Base-by-base conservation (phyloP, 1,139 yeast genomes). In the Saccharomyces hybrid region DNA sequence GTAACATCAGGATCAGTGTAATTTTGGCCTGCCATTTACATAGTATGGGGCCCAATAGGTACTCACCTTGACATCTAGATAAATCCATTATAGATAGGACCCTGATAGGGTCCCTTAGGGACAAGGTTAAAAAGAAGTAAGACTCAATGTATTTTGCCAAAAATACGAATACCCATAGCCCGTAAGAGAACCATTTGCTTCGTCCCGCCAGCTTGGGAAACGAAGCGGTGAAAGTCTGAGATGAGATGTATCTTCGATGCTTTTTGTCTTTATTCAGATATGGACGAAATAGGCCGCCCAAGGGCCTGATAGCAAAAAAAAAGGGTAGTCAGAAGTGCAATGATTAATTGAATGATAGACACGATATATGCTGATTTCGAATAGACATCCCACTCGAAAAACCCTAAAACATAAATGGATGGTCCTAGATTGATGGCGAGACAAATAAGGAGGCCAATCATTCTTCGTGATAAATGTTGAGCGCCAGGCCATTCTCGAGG, bases 71-170 rank as follows among this genome's bases (percentile, higher is more conserved):
- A 64, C 96, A 87, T 55, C 87, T 75, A 2, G 78, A 71, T 68
- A 86, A 71, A 52, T 78, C 78, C 76, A 87, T 75, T 0, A 78
- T 77, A 0, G 83, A 77, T 49, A 89, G 74, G 46, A 83, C 87
- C 59, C 90, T 72, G 9, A 88, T 78, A 0, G 97, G 95, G 67
- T 88, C 96, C 62, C 86, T 78, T 29, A 88, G 69, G 0, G 96
- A 87, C 53, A 88, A 73, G 0, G 95, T 86, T 60, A 88, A 72
- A 64, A 88, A 88, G 65, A 87, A 82, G 68, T 88, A 89, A 0
- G 96, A 88, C 67, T 89, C 97, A 19, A 81, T 71, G 63, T 84
- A 83, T 65, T 89, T 89, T 2, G 90, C 86, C 28, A 77, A 70
- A 64, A 88, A 85, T 0, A 88, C 88, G 29, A 80, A 71, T 2